Base-by-base conservation (phyloP, 805 yeast species). In the Lipomyces japonicus region DNA sequence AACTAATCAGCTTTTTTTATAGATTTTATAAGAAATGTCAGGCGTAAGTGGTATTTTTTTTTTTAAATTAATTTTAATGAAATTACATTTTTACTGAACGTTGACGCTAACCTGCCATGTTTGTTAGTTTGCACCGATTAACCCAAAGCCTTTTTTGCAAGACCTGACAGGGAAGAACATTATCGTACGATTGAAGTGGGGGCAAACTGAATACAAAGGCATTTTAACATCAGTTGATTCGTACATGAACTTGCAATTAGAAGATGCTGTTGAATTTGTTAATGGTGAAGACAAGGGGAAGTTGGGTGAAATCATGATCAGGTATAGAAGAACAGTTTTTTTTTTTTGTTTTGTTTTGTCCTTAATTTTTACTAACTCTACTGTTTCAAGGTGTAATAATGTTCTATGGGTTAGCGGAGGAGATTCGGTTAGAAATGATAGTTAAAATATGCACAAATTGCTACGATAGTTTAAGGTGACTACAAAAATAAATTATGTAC, bases 91-190 rank as follows among this genome's bases (percentile, higher is more conserved):
- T n/a, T 16, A 10, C 23, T 18, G 39, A 21, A 24, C 12, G 21
- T 35, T 9, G 5, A 21, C 14, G 3, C 4, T 4, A 16, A n/a
- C 23, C 24, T 22, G 24, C 22, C 19, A 38, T 9, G 28, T 9
- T 7, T 4, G 22, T 10, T 26, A 56, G 74, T 70, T 74, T 48
- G 70, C 71, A 35, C 93, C 95, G 16, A 73, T 84, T 21, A 87
- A 88, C 62, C 97, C 97, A 14, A 89, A 86, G 65, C 96, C 96
- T n/a, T 93, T 82, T 60, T 73, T 93, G 41, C 82, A 82, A 54
- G 82, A 85, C 22, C 77, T 93, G 39, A 74, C 84, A n/a, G 81
- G 83, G 48, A 75, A 82, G 51, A 74, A 71, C 30, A 89, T 91
- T 10, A 70, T 81, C 10, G 91, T 93, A 19, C 79, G 89, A 50